Conservation (phyloP, 257 asterid genomes). For the Lithospermum erythrorhizon region DNA sequence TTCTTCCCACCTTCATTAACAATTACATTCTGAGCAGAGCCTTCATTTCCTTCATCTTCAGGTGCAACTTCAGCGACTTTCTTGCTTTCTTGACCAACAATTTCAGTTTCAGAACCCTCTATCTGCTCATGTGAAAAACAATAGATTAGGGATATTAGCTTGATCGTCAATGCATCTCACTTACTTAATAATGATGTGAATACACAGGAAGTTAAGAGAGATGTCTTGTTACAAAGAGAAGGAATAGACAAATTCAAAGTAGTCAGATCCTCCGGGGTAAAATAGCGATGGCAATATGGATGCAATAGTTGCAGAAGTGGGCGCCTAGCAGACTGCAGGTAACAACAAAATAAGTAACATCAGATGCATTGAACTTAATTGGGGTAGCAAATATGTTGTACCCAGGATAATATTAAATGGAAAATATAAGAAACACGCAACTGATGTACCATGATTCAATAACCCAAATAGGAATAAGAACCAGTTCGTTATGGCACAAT, state of each 20-base stretch:
- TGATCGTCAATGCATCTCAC: neutral
- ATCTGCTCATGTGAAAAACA: slow-evolving; percentile 2
- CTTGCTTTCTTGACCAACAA: slow-evolving; percentile 24
- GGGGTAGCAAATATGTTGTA: neutral
- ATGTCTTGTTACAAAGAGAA: slow-evolving; percentile 48
- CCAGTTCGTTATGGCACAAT: no score
- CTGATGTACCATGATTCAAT: no score
- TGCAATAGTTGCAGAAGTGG: slow-evolving; percentile 77
- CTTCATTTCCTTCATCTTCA: slow-evolving; percentile 11
- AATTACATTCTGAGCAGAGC: slow-evolving; percentile 12
- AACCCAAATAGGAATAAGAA: no score
- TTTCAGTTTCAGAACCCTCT: slow-evolving; percentile 18
- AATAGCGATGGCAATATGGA: slow-evolving; percentile 69
- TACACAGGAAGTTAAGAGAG: neutral
- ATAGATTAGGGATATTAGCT: neutral
- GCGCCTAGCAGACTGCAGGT: slow-evolving; percentile 59
- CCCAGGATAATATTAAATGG: neutral
- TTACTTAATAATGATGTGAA: neutral
- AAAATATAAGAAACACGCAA: no score
- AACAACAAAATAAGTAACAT: neutral
- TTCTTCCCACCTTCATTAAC: slow-evolving; percentile 63
- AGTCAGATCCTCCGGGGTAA: slow-evolving; percentile 51
- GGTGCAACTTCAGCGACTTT: slow-evolving; percentile 15
- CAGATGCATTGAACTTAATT: neutral
- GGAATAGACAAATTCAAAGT: slow-evolving; percentile 55